Evolutionary conservation across 306 rosid genomes (phyloP).

Genomic region (Cucurbita argyrosperma): DNA sequence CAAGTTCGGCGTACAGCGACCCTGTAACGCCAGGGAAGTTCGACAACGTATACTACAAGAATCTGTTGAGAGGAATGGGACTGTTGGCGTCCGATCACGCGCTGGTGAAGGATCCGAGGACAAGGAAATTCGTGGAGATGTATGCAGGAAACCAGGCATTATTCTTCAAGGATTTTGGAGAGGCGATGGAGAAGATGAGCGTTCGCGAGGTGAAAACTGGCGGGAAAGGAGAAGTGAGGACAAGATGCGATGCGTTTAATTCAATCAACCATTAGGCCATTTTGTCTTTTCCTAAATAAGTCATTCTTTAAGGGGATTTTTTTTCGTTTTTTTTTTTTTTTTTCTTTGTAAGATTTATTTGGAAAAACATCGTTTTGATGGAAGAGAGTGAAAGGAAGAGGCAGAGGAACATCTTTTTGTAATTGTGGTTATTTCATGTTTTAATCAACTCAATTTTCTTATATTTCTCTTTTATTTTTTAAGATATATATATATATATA

Average conservation of each 20-base stretch:
- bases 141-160: constrained; percentile 21
- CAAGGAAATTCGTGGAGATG: constrained; percentile 20
- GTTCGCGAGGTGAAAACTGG: constrained; percentile 24
- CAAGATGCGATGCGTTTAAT: constrained; percentile 32
- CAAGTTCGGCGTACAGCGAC: constrained; percentile 41
- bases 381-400: not conserved
- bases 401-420: not conserved
- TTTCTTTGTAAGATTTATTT: not conserved
- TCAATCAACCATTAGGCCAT: not conserved
- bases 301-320: not conserved
- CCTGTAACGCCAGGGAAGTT: constrained; percentile 36
- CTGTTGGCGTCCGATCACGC: constrained; percentile 23
- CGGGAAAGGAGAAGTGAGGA: constrained; percentile 34
- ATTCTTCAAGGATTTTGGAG: constrained; percentile 26
- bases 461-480: no score
- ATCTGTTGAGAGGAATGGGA: constrained; percentile 30
- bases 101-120: constrained; percentile 21
- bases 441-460: not conserved
- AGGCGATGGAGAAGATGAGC: constrained; percentile 40
- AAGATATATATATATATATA: no score
- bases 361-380: not conserved
- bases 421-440: not conserved
- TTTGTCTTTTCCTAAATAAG: not conserved
- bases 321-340: not conserved
- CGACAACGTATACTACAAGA: constrained; percentile 34